Evolutionary conservation across 2,329 filamentous ascomycete genomes (phyloP), one percentile per base, ranked within the genome.

Genomic region (Pseudopyrenochaeta lycopersici): DNA sequence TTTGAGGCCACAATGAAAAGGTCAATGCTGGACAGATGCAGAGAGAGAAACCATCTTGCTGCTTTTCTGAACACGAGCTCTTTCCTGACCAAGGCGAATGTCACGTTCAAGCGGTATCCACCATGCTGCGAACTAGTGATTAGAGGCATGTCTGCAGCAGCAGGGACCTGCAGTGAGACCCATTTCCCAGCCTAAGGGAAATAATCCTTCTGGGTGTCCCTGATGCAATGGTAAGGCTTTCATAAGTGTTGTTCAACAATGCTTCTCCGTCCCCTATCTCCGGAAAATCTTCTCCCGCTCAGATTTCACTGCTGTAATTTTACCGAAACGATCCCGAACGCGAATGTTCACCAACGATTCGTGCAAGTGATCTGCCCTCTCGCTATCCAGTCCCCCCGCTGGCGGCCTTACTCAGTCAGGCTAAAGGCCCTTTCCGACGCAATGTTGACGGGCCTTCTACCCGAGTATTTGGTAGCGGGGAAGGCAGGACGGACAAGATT

Each of bases 401-500:
- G 56, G 58, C 38, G 52, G 49, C 51, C 53, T 61, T 60, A 46
- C 54, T 54, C 45, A 27, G 49, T 56, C 49, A 41, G 43, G 58
- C 42, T 45, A 52, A 55, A 52, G 52, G 17, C 27, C 46, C 36
- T 42, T 54, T 57, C 50, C 58, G 50, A 49, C 56, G 45, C 56
- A 63, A 59, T 36, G 54, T 62, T 48, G 49, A 64, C 60, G 60
- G 57, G 58, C 60, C 65, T 64, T 46, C 50, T 54, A 62, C 56
- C 65, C 63, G 52, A 47, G 53, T 54, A 43, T 53, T 46, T 67
- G 65, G 65, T 67, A 68, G 52, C 58, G 58, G 57, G 49, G 31
- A 45, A 27, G 17, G 49, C 23, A 27, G 23, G 23, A 27, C 23
- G 23, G 23, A 27, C 23, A 27, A 27, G 23, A 27, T 48, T 42